Conservation (phyloP, 2,329 filamentous ascomycete genomes). For the Coniochaeta sp. region DNA sequence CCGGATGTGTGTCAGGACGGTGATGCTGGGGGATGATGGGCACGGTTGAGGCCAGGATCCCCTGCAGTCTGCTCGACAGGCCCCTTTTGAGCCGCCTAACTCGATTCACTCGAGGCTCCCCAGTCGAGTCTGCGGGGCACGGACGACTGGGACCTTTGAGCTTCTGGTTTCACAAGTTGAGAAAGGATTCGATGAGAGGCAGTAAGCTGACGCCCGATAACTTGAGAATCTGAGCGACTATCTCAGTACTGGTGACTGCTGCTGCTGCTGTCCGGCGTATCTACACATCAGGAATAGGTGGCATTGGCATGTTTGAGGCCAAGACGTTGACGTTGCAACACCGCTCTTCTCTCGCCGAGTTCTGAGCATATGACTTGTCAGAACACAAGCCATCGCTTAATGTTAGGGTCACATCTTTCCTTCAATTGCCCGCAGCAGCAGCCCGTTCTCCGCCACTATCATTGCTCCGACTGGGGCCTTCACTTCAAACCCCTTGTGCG, state of each 20-base stretch:
- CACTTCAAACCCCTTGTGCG: neutral
- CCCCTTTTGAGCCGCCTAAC: slow-evolving; percentile 1
- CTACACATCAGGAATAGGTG: neutral
- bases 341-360: neutral
- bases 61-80: neutral
- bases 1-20: neutral
- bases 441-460: neutral
- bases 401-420: neutral
- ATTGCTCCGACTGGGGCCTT: neutral
- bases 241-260: too few relatives aligned
- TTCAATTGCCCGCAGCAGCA: neutral
- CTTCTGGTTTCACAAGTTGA: neutral
- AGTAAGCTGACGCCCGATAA: neutral
- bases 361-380: neutral
- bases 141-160: neutral
- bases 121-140: neutral
- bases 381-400: neutral
- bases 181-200: neutral
- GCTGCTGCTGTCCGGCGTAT: neutral
- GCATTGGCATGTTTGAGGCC: neutral
- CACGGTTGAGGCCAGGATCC: neutral
- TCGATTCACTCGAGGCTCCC: neutral
- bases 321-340: neutral
- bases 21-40: neutral
- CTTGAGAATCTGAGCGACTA: neutral